Percentiles rank a stretch among this genome's conserved stretches.
phyloP scores from a whole-genome alignment of 805 yeast genomes.

The Metschnikowia dekortorum region DNA sequence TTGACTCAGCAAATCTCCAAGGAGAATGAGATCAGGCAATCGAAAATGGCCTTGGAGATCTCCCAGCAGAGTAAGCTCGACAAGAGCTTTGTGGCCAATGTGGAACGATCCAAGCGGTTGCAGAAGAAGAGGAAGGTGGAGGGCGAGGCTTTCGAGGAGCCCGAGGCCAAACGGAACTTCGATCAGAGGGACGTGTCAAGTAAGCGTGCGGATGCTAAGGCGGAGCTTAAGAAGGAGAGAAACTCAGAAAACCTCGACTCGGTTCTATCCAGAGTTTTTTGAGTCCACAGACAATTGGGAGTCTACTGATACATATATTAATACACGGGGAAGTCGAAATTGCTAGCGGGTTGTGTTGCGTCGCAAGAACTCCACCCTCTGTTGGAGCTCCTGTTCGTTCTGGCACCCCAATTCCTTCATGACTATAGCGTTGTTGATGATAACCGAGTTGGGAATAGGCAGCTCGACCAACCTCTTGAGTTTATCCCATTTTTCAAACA shows the following conservation, averaged over 20 bases:
- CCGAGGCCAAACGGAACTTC: slow-evolving; percentile 44
- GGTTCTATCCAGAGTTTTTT: slow-evolving; percentile 55
- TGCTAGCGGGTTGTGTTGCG: not conserved
- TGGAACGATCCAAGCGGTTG: slow-evolving; percentile 81
- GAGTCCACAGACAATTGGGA: not conserved
- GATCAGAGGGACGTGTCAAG: slow-evolving; percentile 67
- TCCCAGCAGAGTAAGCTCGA: slow-evolving; percentile 85
- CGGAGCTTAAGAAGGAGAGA: slow-evolving; percentile 39
- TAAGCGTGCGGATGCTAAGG: slow-evolving; percentile 59
- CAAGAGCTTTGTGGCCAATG: slow-evolving; percentile 75
- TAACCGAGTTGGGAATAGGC: slow-evolving; percentile 25
- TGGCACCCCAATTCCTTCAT: slow-evolving; percentile 24
- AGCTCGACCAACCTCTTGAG: slow-evolving; percentile 26
- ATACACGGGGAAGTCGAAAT: not conserved
- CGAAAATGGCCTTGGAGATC: slow-evolving; percentile 82
- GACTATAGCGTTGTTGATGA: slow-evolving; percentile 26
- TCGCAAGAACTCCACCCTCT: slow-evolving; percentile 20
- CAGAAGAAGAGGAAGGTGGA: slow-evolving; percentile 41
- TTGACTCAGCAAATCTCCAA: slow-evolving; percentile 88
- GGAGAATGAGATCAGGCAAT: slow-evolving; percentile 84
- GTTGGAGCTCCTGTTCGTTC: slow-evolving; percentile 26
- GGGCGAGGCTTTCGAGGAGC: slow-evolving; percentile 16
- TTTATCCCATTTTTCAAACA: slow-evolving; percentile 29
- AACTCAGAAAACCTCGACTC: slow-evolving; percentile 37
- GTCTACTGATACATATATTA: not conserved